Conservation (phyloP, 192 early-diverging fungal species). For the Backusella sp. region DNA sequence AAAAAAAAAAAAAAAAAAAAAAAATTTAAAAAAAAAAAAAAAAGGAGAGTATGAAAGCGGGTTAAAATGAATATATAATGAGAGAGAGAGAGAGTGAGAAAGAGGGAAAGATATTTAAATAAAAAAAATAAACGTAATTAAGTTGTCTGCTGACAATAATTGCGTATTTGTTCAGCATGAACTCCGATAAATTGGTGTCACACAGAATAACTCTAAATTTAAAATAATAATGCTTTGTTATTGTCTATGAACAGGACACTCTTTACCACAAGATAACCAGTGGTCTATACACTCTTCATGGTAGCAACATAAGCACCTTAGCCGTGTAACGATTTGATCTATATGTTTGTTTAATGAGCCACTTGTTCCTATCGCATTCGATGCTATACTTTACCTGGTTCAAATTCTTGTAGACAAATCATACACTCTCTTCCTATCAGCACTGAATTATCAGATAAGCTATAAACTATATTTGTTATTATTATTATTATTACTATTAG, state of each 20-base stretch:
- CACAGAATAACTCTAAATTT: background rate
- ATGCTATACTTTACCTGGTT: constrained; percentile 42
- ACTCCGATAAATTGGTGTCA: background rate
- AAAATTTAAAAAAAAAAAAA: no score
- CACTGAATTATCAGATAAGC: constrained; percentile 54
- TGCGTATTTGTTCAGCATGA: background rate
- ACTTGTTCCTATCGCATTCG: background rate
- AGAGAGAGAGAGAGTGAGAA: background rate
- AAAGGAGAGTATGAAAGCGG: background rate
- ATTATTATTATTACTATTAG: background rate
- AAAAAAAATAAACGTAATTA: background rate
- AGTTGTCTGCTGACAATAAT: background rate
- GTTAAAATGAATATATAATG: background rate
- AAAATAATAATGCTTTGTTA: background rate
- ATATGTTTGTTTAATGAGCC: background rate
- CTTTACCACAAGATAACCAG: constrained; percentile 72
- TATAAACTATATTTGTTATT: constrained; percentile 43
- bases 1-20: no score
- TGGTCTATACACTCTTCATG: constrained; percentile 79
- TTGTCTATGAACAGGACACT: constrained; percentile 82
- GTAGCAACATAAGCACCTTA: constrained; percentile 89
- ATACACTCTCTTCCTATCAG: constrained; percentile 79
- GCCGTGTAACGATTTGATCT: constrained; percentile 74
- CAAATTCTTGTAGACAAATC: constrained; percentile 93
- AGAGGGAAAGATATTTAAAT: background rate